phyloP scores from a whole-genome alignment of 2,329 filamentous ascomycete species.

The Thelonectria blattea region DNA sequence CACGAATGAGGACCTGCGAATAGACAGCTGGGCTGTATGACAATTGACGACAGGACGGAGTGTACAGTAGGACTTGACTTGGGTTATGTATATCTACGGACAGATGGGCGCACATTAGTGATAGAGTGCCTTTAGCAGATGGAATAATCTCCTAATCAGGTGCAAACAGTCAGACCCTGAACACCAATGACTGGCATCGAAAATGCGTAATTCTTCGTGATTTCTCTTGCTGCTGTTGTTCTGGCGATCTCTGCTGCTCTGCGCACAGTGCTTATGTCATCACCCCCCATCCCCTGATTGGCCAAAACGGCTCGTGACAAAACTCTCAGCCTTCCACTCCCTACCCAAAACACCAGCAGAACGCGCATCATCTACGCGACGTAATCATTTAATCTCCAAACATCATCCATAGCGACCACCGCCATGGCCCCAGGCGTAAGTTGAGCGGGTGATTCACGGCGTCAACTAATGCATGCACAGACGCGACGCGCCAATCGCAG shows the following conservation, averaged over 20 bases:
- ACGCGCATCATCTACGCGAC: constrained; percentile 15
- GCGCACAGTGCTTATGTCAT: constrained; percentile 42
- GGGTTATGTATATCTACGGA: constrained; percentile 40
- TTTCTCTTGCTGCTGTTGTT: no score
- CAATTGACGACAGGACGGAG: constrained; percentile 18
- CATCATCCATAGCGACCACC: not conserved
- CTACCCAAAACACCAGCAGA: constrained; percentile 23
- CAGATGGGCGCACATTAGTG: constrained; percentile 19
- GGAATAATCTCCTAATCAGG: constrained; percentile 11
- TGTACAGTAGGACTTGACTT: constrained; percentile 37
- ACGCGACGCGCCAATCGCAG: constrained; percentile 63
- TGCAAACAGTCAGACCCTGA: no score
- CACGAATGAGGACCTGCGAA: not conserved
- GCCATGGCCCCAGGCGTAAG: constrained; percentile 49
- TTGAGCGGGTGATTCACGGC: constrained; percentile 26
- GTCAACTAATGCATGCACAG: constrained; percentile 42
- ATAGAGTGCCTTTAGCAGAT: constrained; percentile 30
- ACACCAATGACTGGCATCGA: no score
- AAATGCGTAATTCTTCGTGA: no score
- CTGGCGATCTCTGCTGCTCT: no score
- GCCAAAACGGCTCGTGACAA: constrained; percentile 26
- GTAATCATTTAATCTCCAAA: not conserved
- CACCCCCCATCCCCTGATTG: constrained; percentile 30
- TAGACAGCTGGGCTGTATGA: constrained; percentile 28
- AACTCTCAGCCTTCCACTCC: constrained; percentile 34